phyloP scores from a whole-genome alignment of 306 rosid genomes.

The Dalbergia cultrata region DNA sequence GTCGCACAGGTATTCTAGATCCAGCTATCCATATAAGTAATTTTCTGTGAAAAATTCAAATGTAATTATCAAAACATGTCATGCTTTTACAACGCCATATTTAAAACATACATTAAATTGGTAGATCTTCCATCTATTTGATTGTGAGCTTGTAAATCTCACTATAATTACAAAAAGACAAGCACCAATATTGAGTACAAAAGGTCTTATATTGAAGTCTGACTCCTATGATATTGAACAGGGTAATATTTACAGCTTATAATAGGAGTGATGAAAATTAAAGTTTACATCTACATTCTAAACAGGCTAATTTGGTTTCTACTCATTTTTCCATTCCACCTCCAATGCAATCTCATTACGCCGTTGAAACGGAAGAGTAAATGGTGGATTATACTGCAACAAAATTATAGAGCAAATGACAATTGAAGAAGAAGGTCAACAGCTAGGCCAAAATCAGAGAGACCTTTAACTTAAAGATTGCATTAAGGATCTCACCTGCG shows the following conservation, averaged over 20 bases:
- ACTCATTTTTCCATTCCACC: slow-evolving; percentile 72
- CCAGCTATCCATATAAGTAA: slow-evolving; percentile 29
- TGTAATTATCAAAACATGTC: not conserved
- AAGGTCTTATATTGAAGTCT: slow-evolving; percentile 32
- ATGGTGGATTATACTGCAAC: slow-evolving; percentile 96
- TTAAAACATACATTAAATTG: not conserved
- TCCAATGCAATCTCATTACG: slow-evolving; percentile 94
- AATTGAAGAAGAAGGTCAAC: slow-evolving; percentile 21
- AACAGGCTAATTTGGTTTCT: slow-evolving; percentile 38
- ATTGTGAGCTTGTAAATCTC: not conserved
- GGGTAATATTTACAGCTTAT: slow-evolving; percentile 32
- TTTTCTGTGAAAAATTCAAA: slow-evolving; percentile 2
- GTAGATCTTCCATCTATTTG: slow-evolving; percentile 14
- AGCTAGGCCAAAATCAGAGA: slow-evolving; percentile 14
- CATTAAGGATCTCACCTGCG: slow-evolving; percentile 69
- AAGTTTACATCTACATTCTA: slow-evolving; percentile 38
- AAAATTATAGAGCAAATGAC: slow-evolving; percentile 39
- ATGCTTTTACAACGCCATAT: slow-evolving; percentile 13
- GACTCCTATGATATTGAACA: slow-evolving; percentile 13
- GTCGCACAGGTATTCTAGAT: not conserved
- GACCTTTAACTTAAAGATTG: slow-evolving; percentile 43
- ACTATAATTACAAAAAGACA: slow-evolving; percentile 39
- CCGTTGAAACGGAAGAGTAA: slow-evolving; percentile 96
- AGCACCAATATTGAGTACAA: slow-evolving; percentile 25
- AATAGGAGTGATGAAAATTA: slow-evolving; percentile 37